Percentiles rank a stretch among this genome's conserved stretches.
Evolutionary conservation across 495 filamentous ascomycete genomes (phyloP).

Genomic region (Podospora appendiculata): DNA sequence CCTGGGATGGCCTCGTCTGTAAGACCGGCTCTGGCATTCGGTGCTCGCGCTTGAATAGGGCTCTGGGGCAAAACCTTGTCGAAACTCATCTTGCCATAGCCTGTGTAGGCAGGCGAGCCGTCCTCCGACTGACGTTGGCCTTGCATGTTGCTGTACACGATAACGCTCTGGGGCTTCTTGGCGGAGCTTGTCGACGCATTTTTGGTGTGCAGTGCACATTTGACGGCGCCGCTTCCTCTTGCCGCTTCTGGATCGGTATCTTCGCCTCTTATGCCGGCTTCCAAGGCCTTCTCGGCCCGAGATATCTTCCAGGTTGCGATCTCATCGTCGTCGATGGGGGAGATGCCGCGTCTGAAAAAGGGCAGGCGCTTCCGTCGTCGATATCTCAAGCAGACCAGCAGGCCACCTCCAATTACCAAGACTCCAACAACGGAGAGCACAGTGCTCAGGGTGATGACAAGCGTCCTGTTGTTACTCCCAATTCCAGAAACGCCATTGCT

Average conservation of each 20-base stretch:
- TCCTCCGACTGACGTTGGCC: slow-evolving; percentile 24
- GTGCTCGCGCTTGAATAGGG: slow-evolving; percentile 38
- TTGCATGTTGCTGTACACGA: slow-evolving; percentile 33
- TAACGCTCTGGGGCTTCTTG: slow-evolving; percentile 36
- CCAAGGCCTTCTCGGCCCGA: slow-evolving; percentile 12
- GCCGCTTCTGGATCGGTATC: slow-evolving; percentile 11
- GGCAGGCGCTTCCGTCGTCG: slow-evolving; percentile 25
- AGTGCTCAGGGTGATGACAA: slow-evolving; percentile 35
- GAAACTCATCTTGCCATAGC: slow-evolving; percentile 24
- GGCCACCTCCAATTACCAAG: slow-evolving; percentile 21
- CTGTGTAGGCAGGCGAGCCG: slow-evolving; percentile 18
- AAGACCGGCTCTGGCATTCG: slow-evolving; percentile 39
- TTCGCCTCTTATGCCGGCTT: slow-evolving; percentile 3
- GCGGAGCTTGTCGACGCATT: slow-evolving; percentile 30
- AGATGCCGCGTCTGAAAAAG: slow-evolving; percentile 34
- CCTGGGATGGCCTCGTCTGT: slow-evolving; percentile 43
- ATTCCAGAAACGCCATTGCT: slow-evolving; percentile 5
- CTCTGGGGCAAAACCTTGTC: slow-evolving; percentile 32
- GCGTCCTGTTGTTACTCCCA: slow-evolving; percentile 21
- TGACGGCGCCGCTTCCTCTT: slow-evolving; percentile 10
- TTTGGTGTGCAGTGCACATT: slow-evolving; percentile 20
- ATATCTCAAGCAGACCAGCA: slow-evolving; percentile 22
- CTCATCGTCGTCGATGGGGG: slow-evolving; percentile 45
- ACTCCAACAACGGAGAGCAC: slow-evolving; percentile 31
- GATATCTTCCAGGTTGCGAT: slow-evolving; percentile 43